Evolutionary conservation across 1,284 basidiomycete genomes (phyloP), one percentile per base, ranked within the genome.

Genomic region (Vanrija sp.): DNA sequence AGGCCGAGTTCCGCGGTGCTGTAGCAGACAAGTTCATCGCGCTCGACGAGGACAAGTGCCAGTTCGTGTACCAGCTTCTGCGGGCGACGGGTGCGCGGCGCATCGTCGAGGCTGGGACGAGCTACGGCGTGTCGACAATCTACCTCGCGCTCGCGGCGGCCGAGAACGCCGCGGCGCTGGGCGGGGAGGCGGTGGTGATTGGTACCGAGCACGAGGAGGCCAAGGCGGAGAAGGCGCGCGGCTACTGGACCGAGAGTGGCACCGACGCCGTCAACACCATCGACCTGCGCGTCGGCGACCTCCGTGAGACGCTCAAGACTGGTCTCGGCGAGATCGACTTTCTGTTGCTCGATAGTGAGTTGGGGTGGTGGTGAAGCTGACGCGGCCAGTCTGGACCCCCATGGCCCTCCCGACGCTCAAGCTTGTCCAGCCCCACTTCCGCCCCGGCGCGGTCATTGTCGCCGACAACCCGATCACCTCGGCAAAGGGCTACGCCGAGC

Each of bases 1-100:
- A 15, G 14, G 57, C 48, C 3, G 39, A 38, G 7, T 68, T 69
- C 49, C 51, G 58, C 38, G 38, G 49, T 1, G 52, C 55, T 25
- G 63, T 69, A 54, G 26, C 44, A 14, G 65, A 69, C 58, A 67
- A 69, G 58, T 65, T 64, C 52, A 63, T 69, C 50, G 66, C 66
- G 28, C 58, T 69, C 5, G 68, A 67, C 44, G 55, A 65, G 52
- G 66, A 69, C 55, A 69, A 69, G 54, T 64, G 61, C 44, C 55
- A 55, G 64, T 66, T 65, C 48, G 58, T 66, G 38, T 68, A 69
- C 46, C 52, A 59, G 51, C 55, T 63, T 16, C 38, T 52, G 18
- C 53, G 57, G 9, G 57, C 62, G 3, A 58, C 40, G 1, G 56
- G 59, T 0, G 65, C 65, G 1, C 57, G 40, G 34, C 59, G 54